Percentiles rank a stretch among this genome's conserved stretches.
Evolutionary conservation across 2,329 filamentous ascomycete genomes (phyloP).

Genomic region (Myriangium duriaei): DNA sequence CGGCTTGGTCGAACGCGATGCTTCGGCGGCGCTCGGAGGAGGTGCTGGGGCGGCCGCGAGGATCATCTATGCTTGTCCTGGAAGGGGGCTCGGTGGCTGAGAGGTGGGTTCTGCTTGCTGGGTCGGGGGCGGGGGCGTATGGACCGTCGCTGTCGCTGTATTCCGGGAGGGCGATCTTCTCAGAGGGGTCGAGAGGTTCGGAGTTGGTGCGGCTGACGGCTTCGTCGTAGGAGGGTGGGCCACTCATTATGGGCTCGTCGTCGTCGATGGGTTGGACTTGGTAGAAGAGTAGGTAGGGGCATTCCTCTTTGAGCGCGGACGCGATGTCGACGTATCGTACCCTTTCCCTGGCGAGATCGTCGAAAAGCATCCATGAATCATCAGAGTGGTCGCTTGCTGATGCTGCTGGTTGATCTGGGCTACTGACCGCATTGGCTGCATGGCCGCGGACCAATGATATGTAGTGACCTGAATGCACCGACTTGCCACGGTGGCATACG

Average conservation of each 20-base stretch:
- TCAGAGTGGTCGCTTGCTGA: constrained; percentile 46
- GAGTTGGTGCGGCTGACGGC: constrained; percentile 14
- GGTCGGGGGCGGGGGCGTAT: constrained; percentile 10
- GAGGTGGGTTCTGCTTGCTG: constrained; percentile 4
- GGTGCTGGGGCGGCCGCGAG: constrained; percentile 22
- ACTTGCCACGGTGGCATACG: constrained; percentile 80
- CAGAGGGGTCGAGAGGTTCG: constrained; percentile 9
- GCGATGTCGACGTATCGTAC: constrained; percentile 69
- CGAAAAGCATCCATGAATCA: constrained; percentile 79
- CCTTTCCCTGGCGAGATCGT: constrained; percentile 65
- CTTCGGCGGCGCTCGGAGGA: constrained; percentile 27
- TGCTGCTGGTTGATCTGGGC: constrained; percentile 16
- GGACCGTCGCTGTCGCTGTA: constrained; percentile 9
- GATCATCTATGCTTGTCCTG: constrained; percentile 20
- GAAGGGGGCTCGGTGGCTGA: constrained; percentile 14
- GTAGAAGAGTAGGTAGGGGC: constrained; percentile 90
- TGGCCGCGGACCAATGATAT: constrained; percentile 70
- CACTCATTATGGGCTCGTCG: constrained; percentile 27
- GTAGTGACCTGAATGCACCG: constrained; percentile 83
- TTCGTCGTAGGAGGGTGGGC: constrained; percentile 19
- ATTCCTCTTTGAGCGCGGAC: constrained; percentile 67
- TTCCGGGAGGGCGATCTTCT: constrained; percentile 9
- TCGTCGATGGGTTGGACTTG: constrained; percentile 82
- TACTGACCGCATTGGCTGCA: constrained; percentile 29
- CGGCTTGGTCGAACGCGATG: constrained; percentile 29